These are phyloP conservation scores for Blastobotrys robertii DNA, from an alignment of 805 yeast species.

Conservation along the genomic window DNA sequence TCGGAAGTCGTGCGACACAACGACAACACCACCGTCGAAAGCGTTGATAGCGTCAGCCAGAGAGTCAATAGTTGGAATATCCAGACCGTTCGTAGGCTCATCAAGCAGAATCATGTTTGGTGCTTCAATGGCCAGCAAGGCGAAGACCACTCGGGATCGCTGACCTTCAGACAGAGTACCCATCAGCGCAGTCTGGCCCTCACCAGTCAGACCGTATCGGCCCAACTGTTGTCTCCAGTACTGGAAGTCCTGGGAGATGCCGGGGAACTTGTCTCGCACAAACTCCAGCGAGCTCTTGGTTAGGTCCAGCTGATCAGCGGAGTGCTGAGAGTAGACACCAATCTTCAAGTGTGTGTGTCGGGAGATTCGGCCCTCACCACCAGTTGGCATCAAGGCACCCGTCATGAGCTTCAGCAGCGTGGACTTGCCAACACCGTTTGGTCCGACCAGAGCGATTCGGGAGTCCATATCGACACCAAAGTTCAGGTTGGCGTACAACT, in stretches of 20 bases:
- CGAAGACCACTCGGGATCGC: slow-evolving; percentile 97
- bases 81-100: slow-evolving; percentile 99
- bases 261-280: slow-evolving; percentile 86
- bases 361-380: slow-evolving; percentile 72
- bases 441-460: slow-evolving; percentile 94
- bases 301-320: slow-evolving; percentile 95
- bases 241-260: slow-evolving; percentile 94
- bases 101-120: slow-evolving; percentile 93
- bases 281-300: slow-evolving; percentile 93
- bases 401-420: slow-evolving; percentile 94
- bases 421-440: slow-evolving; percentile 98
- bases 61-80: slow-evolving; percentile 96
- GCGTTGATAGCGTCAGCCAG: slow-evolving; percentile 91
- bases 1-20: slow-evolving; percentile 98
- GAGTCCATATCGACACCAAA: slow-evolving; percentile 99
- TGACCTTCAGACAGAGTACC: slow-evolving; percentile 98
- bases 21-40: slow-evolving; percentile 96
- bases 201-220: slow-evolving; percentile 97
- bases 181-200: slow-evolving; percentile 97
- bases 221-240: slow-evolving; percentile 94
- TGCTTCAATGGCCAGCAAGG: slow-evolving; percentile 85
- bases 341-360: slow-evolving; percentile 95
- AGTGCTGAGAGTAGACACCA: slow-evolving; percentile 98
- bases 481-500: slow-evolving; percentile 80
- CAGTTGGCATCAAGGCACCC: slow-evolving; percentile 81